A percentile compares a stretch with the other conserved stretches of the same genome.
phyloP scores from a whole-genome alignment of 179 eudicot genomes.

The Spergularia azorica region DNA sequence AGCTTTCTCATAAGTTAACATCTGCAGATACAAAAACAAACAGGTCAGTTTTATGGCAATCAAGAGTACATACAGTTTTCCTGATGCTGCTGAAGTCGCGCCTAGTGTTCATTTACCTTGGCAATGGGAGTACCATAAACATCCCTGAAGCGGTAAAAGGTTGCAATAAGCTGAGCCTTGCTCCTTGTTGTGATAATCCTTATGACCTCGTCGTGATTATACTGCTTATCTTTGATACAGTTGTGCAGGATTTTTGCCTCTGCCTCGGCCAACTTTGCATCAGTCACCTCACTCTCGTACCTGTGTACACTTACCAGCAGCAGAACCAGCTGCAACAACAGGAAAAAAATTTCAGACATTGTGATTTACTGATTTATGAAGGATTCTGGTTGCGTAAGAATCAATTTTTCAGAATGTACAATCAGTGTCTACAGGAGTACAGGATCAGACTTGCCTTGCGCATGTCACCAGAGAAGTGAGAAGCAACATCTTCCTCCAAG shows the following conservation, averaged over 20 bases:
- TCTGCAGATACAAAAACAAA: conserved; percentile 33
- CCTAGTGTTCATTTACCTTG: conserved; percentile 44
- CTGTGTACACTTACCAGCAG: conserved; percentile 65
- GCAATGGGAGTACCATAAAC: conserved; percentile 60
- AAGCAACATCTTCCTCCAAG: conserved; percentile 74
- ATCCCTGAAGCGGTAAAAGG: conserved; percentile 72
- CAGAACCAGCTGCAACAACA: conserved; percentile 56
- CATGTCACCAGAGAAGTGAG: conserved; percentile 53
- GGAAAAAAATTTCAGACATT: conserved; percentile 15
- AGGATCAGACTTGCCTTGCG: conserved; percentile 49
- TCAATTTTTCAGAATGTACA: not conserved
- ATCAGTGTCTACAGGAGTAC: not conserved
- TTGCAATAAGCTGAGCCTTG: conserved; percentile 72
- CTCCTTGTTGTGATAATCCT: conserved; percentile 82
- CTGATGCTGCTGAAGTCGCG: not conserved
- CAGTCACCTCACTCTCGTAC: conserved; percentile 63
- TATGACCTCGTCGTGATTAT: conserved; percentile 60
- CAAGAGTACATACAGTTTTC: not conserved
- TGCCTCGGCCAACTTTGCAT: conserved; percentile 49
- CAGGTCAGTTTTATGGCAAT: not conserved
- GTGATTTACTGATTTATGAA: not conserved
- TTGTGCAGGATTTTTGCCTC: conserved; percentile 68
- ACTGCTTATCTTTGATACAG: conserved; percentile 48
- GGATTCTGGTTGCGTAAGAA: too few species aligned
- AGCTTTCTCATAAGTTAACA: conserved; percentile 47